Evolutionary conservation across 176 grass and related monocot species (phyloP).

Genomic region (Ensete ventricosum): DNA sequence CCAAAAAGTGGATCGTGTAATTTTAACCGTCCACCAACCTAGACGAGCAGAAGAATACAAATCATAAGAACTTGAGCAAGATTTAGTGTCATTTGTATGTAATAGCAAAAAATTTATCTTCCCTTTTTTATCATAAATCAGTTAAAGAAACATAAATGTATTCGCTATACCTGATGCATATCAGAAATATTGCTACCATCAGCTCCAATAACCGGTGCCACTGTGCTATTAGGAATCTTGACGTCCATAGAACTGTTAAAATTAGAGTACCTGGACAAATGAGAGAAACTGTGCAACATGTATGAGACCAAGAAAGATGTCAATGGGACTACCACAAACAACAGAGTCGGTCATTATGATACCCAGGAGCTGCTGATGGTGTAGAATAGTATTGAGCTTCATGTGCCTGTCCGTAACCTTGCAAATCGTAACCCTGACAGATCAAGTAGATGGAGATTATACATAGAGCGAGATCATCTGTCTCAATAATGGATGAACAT

Average conservation of each 20-base stretch:
- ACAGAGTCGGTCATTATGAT: not conserved
- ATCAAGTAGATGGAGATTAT: no score
- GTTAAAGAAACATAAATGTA: not conserved
- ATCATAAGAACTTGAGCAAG: not conserved
- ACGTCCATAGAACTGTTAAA: slow-evolving; percentile 40
- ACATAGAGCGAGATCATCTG: not conserved
- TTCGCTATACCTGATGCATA: slow-evolving; percentile 51
- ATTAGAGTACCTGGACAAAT: slow-evolving; percentile 41
- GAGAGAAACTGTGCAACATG: not conserved
- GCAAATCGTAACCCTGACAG: slow-evolving; percentile 28
- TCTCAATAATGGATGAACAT: no score
- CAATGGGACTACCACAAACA: not conserved
- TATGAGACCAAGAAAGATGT: not conserved
- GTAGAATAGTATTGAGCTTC: slow-evolving; percentile 44
- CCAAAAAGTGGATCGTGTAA: slow-evolving; percentile 30
- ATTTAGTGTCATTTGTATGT: no score
- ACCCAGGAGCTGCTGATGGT: slow-evolving; percentile 32
- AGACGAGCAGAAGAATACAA: slow-evolving; percentile 3
- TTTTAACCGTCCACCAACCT: slow-evolving; percentile 61
- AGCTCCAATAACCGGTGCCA: slow-evolving; percentile 47
- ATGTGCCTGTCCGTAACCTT: slow-evolving; percentile 46
- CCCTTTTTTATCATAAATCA: not conserved
- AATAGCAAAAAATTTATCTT: no score
- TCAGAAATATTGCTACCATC: slow-evolving; percentile 58
- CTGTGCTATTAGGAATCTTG: slow-evolving; percentile 48